A percentile compares a stretch with the other conserved stretches of the same genome.
Conservation (phyloP, 2,329 filamentous ascomycete species). For the Dendryphion nanum region DNA sequence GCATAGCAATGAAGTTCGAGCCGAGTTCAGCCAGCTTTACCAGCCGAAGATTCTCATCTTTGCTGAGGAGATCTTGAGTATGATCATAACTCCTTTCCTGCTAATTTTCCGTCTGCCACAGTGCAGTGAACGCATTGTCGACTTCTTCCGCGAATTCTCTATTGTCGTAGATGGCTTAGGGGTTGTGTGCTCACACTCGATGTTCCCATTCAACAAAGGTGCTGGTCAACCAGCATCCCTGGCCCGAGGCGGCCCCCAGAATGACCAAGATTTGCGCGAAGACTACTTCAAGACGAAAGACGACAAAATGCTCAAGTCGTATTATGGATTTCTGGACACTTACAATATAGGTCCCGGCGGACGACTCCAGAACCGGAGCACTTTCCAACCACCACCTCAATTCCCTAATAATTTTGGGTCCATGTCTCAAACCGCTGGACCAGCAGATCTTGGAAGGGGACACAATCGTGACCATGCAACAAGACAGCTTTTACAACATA, state of each 20-base stretch:
- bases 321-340: slow-evolving; percentile 91
- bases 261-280: slow-evolving; percentile 67
- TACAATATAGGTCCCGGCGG: slow-evolving; percentile 55
- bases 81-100: slow-evolving; percentile 87
- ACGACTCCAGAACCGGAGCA: slow-evolving; percentile 45
- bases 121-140: slow-evolving; percentile 88
- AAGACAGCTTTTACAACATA: slow-evolving; percentile 23
- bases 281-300: slow-evolving; percentile 96
- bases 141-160: slow-evolving; percentile 98
- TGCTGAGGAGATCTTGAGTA: slow-evolving; percentile 85
- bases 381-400: slow-evolving; percentile 72
- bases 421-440: slow-evolving; percentile 48
- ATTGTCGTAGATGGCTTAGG: slow-evolving; percentile 95
- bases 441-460: slow-evolving; percentile 43
- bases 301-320: slow-evolving; percentile 96
- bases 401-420: slow-evolving; percentile 65
- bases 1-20: slow-evolving; percentile 91
- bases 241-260: slow-evolving; percentile 32
- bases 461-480: slow-evolving; percentile 24
- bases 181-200: slow-evolving; percentile 94
- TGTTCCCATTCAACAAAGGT: slow-evolving; percentile 93
- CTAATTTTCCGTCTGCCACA: slow-evolving; percentile 82
- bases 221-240: slow-evolving; percentile 53
- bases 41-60: slow-evolving; percentile 92
- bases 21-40: slow-evolving; percentile 86